Conservation (phyloP, 148 eudicot species). For the Cornus controversa region DNA sequence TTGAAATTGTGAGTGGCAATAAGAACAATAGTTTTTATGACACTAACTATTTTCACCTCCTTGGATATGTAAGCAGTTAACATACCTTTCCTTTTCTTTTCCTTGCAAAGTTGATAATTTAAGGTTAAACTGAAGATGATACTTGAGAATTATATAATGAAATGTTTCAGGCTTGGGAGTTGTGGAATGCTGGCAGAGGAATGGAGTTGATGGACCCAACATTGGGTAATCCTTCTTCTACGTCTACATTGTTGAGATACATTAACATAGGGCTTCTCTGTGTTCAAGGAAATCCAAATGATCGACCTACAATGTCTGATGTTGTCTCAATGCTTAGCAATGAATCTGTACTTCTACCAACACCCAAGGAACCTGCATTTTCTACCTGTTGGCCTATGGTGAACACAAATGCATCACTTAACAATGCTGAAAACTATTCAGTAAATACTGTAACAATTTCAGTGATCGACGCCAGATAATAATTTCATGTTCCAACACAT, state of each 20-base stretch:
- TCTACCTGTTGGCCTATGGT: neutral
- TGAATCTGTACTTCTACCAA: neutral
- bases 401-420: neutral
- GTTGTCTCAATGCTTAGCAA: too few relatives aligned
- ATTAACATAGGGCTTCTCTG: too few relatives aligned
- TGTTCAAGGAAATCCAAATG: too few relatives aligned
- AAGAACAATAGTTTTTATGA: conserved; percentile 22
- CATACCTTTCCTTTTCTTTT: neutral
- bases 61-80: conserved; percentile 19
- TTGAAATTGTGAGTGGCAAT: too few relatives aligned
- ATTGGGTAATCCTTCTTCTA: too few relatives aligned
- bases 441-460: conserved; percentile 4
- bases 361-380: conserved; percentile 15
- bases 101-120: neutral
- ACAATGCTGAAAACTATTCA: neutral
- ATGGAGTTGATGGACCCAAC: too few relatives aligned
- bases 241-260: too few relatives aligned
- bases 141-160: neutral
- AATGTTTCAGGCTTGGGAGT: too few relatives aligned
- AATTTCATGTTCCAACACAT: neutral
- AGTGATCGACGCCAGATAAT: conserved; percentile 2
- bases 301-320: too few relatives aligned
- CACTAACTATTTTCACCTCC: conserved; percentile 12
- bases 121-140: too few relatives aligned
- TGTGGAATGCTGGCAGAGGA: too few relatives aligned